Evolutionary conservation across 495 filamentous ascomycete species (phyloP), one percentile per base, ranked within the genome.

Genomic region (Penicillium waksmanii): DNA sequence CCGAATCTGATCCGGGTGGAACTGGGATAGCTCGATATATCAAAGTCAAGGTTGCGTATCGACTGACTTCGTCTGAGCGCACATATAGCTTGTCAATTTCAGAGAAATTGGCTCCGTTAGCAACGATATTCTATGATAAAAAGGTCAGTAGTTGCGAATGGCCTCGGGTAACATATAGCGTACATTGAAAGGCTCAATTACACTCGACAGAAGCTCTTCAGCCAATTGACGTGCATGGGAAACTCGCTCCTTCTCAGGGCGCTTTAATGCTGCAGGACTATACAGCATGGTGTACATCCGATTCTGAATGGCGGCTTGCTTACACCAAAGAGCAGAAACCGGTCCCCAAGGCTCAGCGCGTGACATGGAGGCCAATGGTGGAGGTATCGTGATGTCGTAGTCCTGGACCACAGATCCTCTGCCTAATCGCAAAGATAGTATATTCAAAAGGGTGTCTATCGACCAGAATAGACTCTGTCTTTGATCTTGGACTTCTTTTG

Each of bases 21-120:
- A 74, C 77, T 0, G 84, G 85, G 27, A 87, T 80, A 18, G 86
- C 86, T 53, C 87, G 81, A 66, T 89, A 87, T 21, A 86, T 82
- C 44, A 90, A 69, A 1, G 83, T 80, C 60, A 87, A 63, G 4
- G 83, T 75, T 2, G 82, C 73, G 25, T 82, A 71, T 40, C 85
- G 78, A 38, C 75, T 77, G 23, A 88, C 77, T 56, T 84, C 77
- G 61, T 89, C 87, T 0, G 78, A 76, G 35, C 74, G 69, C 11
- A 85, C 68, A 55, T 83, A 80, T 43, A 87, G 66, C 36, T 74
- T 56, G 55, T 85, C 74, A 48, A 78, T 64, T 2, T 61, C 62
- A 27, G 55, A 56, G 2, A 72, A 19, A 3, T 59, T 47, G 0
- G n/a, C 3, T 5, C 42, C 17, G 5, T 44, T 44, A 1, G 42